Percentiles rank a stretch among this genome's conserved stretches.
Evolutionary conservation across 73 alveolate genomes (phyloP).

Genomic region (Paramecium octaurelia): DNA sequence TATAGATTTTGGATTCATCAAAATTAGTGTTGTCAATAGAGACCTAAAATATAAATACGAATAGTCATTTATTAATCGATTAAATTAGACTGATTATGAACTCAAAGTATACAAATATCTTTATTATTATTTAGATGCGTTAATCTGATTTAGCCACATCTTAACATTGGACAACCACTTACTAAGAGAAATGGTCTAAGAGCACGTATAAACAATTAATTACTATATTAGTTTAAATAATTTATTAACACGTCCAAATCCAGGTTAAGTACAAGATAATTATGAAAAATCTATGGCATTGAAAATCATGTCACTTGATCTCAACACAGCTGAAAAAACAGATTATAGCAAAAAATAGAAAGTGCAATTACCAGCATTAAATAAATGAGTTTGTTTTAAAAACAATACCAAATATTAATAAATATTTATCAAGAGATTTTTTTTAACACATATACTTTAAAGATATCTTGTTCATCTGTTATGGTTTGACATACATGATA

Average conservation of each 20-base stretch:
- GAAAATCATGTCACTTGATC: conserved; percentile 58
- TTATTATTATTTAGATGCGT: background rate
- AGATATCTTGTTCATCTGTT: background rate
- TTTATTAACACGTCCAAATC: conserved; percentile 47
- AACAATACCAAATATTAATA: background rate
- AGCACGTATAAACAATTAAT: background rate
- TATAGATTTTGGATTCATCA: conserved; percentile 57
- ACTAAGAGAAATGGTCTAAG: conserved; percentile 57
- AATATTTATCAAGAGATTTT: background rate
- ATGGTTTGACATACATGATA: background rate
- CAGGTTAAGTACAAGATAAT: conserved; percentile 8
- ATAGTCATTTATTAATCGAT: conserved; percentile 26
- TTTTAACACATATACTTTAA: background rate
- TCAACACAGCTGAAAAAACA: conserved; percentile 62
- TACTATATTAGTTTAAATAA: background rate
- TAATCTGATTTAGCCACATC: conserved; percentile 61
- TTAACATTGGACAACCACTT: conserved; percentile 58
- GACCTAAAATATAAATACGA: conserved; percentile 48
- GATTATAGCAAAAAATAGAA: conserved; percentile 31
- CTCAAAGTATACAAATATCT: background rate
- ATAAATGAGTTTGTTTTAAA: background rate
- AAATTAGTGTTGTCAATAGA: conserved; percentile 28
- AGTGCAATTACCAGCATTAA: background rate
- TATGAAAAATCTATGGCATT: conserved; percentile 58
- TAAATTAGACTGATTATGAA: conserved; percentile 50